Conservation (phyloP, 2,329 filamentous ascomycete species). For the Emergomyces pasteurianus region DNA sequence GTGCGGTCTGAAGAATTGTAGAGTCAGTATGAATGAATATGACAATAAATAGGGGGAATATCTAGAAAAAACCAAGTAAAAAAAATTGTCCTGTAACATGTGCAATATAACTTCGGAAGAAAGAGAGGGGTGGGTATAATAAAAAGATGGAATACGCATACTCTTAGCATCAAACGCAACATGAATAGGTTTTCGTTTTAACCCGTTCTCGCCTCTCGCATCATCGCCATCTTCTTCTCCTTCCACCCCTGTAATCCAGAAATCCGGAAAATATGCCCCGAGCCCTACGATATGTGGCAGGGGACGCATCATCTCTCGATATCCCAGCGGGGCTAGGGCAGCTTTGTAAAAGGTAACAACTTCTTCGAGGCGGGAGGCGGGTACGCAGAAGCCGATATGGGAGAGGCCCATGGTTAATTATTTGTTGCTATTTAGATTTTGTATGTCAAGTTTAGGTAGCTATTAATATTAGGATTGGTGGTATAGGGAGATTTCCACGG, state of each 20-base stretch:
- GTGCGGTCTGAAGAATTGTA: constrained; percentile 24
- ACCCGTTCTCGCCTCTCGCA: neutral
- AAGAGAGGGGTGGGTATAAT: neutral
- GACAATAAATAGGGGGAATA: neutral
- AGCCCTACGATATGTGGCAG: constrained; percentile 18
- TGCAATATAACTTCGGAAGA: neutral
- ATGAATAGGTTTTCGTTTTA: constrained; percentile 10
- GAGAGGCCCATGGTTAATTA: constrained; percentile 27
- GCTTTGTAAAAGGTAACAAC: constrained; percentile 19
- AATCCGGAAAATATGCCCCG: constrained; percentile 18
- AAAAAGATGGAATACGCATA: constrained; percentile 6
- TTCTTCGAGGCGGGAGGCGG: constrained; percentile 18
- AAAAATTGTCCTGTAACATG: no score
- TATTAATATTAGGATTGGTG: neutral
- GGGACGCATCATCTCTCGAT: constrained; percentile 20
- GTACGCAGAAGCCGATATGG: constrained; percentile 18
- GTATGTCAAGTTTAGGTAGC: neutral
- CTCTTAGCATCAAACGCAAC: constrained; percentile 17
- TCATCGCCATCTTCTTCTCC: constrained; percentile 4
- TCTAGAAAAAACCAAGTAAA: neutral
- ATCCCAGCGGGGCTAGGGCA: constrained; percentile 19
- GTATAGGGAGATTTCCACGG: neutral
- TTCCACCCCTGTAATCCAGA: constrained; percentile 18
- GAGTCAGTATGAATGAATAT: neutral
- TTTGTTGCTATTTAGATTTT: neutral